Conservation (phyloP, 1,139 yeast genomes). For the Suhomyces anneliseae region DNA sequence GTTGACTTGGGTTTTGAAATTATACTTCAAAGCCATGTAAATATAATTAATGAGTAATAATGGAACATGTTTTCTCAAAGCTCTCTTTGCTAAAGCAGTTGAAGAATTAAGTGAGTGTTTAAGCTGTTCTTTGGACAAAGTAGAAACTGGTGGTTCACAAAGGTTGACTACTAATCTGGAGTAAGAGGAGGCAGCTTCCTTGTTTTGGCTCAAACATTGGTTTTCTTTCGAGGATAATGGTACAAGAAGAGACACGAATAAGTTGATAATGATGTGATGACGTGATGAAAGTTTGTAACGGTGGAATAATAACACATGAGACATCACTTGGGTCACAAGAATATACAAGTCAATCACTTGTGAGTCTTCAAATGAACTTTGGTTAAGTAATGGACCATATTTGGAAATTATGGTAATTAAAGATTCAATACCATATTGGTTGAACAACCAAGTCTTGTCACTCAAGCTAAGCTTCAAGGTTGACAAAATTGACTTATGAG, state of each 20-base stretch:
- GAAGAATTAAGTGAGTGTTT: conserved; percentile 52
- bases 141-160: conserved; percentile 61
- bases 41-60: conserved; percentile 60
- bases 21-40: conserved; percentile 48
- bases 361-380: neutral
- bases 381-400: conserved; percentile 1
- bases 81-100: conserved; percentile 53
- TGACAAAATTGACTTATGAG: conserved; percentile 14
- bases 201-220: conserved; percentile 19
- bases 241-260: conserved; percentile 50
- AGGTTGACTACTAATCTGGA: conserved; percentile 64
- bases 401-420: conserved; percentile 37
- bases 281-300: conserved; percentile 70
- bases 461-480: conserved; percentile 42
- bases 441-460: conserved; percentile 56
- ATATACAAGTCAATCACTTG: conserved; percentile 28
- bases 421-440: conserved; percentile 68
- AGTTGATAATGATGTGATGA: conserved; percentile 60
- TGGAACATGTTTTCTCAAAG: conserved; percentile 64
- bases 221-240: conserved; percentile 34
- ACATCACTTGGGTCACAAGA: conserved; percentile 44
- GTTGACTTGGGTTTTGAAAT: conserved; percentile 49
- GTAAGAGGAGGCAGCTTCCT: conserved; percentile 43
- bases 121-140: conserved; percentile 15
- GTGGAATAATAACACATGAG: conserved; percentile 63